phyloP scores from a whole-genome alignment of 352 stramenopile genomes.

The Globisporangium carolinianum region DNA sequence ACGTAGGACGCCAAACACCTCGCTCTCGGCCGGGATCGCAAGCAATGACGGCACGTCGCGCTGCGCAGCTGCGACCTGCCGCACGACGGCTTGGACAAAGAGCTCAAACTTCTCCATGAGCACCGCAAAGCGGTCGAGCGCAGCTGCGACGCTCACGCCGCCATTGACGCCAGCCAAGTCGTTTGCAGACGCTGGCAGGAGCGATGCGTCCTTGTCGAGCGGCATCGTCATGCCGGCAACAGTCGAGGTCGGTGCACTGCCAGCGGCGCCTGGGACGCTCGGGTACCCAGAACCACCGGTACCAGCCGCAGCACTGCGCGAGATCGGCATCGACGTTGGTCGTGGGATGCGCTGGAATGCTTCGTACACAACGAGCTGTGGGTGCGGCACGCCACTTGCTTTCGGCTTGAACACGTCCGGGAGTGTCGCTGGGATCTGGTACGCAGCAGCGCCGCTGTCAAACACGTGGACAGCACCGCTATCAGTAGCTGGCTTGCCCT shows the following conservation, averaged over 20 bases:
- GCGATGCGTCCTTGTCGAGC: conserved; percentile 31
- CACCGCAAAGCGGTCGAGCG: conserved; percentile 75
- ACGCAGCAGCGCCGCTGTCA: conserved; percentile 34
- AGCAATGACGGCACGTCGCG: conserved; percentile 71
- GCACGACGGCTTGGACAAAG: conserved; percentile 83
- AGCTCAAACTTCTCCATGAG: conserved; percentile 85
- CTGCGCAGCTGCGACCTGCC: conserved; percentile 62
- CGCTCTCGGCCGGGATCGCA: conserved; percentile 64
- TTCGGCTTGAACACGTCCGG: conserved; percentile 94
- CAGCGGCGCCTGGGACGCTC: conserved; percentile 21
- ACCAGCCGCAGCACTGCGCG: conserved; percentile 15
- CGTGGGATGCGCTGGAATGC: conserved; percentile 95
- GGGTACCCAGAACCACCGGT: conserved; percentile 17
- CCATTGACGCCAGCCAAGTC: conserved; percentile 20
- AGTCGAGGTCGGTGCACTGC: not conserved
- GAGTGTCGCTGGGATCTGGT: conserved; percentile 71
- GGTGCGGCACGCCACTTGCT: conserved; percentile 83
- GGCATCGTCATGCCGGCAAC: not conserved
- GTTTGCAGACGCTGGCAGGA: not conserved
- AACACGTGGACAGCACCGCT: conserved; percentile 63
- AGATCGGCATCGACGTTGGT: conserved; percentile 84
- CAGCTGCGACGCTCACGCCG: conserved; percentile 62
- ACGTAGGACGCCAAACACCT: conserved; percentile 77
- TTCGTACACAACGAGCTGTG: conserved; percentile 97
- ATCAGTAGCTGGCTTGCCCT: conserved; percentile 65